Conservation (phyloP, 495 filamentous ascomycete species). For the Hyaloscypha bicolor region DNA sequence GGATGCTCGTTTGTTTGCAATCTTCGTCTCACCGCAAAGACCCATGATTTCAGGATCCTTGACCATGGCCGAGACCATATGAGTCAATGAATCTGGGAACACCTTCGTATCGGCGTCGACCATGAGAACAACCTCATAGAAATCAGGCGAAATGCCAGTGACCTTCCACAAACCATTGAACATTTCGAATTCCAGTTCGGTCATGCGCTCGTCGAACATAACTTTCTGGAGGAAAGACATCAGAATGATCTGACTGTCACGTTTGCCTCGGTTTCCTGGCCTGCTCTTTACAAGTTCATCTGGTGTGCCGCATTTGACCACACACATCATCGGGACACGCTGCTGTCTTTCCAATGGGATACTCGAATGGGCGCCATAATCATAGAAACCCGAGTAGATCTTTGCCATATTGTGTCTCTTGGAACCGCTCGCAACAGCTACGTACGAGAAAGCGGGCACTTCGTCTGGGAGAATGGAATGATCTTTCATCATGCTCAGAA, state of each 20-base stretch:
- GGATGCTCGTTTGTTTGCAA: constrained; percentile 92
- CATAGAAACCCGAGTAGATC: constrained; percentile 96
- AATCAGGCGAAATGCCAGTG: constrained; percentile 96
- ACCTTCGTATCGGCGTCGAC: constrained; percentile 99
- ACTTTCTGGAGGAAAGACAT: constrained; percentile 99
- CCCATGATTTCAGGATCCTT: constrained; percentile 99
- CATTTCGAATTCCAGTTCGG: constrained; percentile 99
- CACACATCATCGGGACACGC: constrained; percentile 97
- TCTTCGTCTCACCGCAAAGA: constrained; percentile 98
- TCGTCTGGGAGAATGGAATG: constrained; percentile 75
- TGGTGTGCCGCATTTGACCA: constrained; percentile 95
- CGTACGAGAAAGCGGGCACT: constrained; percentile 89
- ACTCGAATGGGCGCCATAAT: constrained; percentile 81
- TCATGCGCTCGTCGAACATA: constrained; percentile 99
- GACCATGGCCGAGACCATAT: constrained; percentile 99
- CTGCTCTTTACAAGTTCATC: constrained; percentile 80
- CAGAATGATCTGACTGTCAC: constrained; percentile 97
- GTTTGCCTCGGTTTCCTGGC: constrained; percentile 95
- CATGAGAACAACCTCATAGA: constrained; percentile 96
- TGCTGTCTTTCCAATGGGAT: constrained; percentile 89
- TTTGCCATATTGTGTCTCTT: constrained; percentile 99
- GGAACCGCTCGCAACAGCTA: constrained; percentile 92
- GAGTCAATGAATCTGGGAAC: constrained; percentile 95
- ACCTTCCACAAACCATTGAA: constrained; percentile 99
- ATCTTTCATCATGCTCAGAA: constrained; percentile 93